Conservation (phyloP, 1,139 yeast species). For the Keqinozyma sinolaborantium region DNA sequence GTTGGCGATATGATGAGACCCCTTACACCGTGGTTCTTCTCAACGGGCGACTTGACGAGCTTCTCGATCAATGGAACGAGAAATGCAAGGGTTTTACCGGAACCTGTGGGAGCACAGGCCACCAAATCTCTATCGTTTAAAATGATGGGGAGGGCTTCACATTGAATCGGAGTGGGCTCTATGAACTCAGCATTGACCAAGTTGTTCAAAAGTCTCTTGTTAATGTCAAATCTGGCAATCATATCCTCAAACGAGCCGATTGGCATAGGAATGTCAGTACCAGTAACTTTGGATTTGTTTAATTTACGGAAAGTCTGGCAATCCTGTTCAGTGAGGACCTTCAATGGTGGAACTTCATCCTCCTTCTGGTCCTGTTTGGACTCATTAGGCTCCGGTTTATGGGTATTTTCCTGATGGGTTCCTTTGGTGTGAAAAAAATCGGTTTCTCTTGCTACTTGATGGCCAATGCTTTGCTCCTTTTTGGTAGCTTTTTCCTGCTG, state of each 20-base stretch:
- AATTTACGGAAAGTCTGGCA: constrained; percentile 54
- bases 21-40: constrained; percentile 49
- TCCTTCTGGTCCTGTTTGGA: constrained; percentile 16
- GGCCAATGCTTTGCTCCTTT: constrained; percentile 12
- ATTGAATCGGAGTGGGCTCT: constrained; percentile 90
- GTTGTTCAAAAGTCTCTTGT: constrained; percentile 60
- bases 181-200: constrained; percentile 67
- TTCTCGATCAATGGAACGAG: constrained; percentile 76
- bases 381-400: constrained; percentile 52
- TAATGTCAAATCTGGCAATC: constrained; percentile 61
- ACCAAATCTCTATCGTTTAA: constrained; percentile 65
- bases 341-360: constrained; percentile 34
- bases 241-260: constrained; percentile 86
- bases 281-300: constrained; percentile 63
- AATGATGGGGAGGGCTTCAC: constrained; percentile 75
- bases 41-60: constrained; percentile 21
- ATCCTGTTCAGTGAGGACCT: constrained; percentile 51
- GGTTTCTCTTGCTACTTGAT: constrained; percentile 13
- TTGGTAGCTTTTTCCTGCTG: constrained; percentile 12
- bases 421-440: constrained; percentile 25
- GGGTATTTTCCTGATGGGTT: too few species aligned
- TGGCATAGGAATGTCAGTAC: constrained; percentile 80
- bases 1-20: constrained; percentile 91
- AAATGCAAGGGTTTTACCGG: constrained; percentile 90
- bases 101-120: constrained; percentile 94